Percentiles rank a stretch among this genome's conserved stretches.
phyloP scores from a whole-genome alignment of 345 rosid genomes.

The Pistacia vera region DNA sequence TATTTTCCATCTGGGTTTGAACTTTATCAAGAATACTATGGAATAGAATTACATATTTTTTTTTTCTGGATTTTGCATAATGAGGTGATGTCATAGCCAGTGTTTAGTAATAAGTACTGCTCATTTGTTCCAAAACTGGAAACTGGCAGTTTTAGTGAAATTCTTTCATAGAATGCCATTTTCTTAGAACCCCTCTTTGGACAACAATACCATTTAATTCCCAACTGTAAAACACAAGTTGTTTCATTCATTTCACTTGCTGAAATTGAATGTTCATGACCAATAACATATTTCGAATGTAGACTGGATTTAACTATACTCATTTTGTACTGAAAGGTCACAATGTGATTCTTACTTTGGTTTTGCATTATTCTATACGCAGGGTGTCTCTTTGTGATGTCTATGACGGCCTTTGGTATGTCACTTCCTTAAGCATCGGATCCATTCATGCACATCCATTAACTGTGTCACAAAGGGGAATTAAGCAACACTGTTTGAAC shows the following conservation, averaged over 20 bases:
- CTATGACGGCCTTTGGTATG: slow-evolving; percentile 75
- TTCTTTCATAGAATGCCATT: not conserved
- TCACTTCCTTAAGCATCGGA: slow-evolving; percentile 76
- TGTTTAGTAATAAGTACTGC: not conserved
- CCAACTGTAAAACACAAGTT: not conserved
- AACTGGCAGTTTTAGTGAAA: slow-evolving; percentile 2
- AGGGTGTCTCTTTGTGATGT: slow-evolving; percentile 96
- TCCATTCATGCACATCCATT: slow-evolving; percentile 70
- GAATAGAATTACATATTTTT: not conserved
- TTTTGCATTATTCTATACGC: slow-evolving; percentile 17
- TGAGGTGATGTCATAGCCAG: not conserved
- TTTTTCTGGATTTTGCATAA: not conserved
- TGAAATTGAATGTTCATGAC: not conserved
- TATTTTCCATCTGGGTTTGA: not conserved
- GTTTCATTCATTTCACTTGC: not conserved
- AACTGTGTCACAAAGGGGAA: slow-evolving; percentile 51
- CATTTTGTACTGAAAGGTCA: not conserved
- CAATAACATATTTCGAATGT: not conserved
- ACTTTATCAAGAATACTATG: not conserved
- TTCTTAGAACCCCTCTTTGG: not conserved
- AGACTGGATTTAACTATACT: not conserved
- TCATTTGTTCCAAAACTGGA: not conserved
- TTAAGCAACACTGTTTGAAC: slow-evolving; percentile 69
- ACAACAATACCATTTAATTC: not conserved
- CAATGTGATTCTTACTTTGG: not conserved